Evolutionary conservation across 2,329 filamentous ascomycete species (phyloP), one percentile per base, ranked within the genome.

Genomic region (Aureobasidium zeae): DNA sequence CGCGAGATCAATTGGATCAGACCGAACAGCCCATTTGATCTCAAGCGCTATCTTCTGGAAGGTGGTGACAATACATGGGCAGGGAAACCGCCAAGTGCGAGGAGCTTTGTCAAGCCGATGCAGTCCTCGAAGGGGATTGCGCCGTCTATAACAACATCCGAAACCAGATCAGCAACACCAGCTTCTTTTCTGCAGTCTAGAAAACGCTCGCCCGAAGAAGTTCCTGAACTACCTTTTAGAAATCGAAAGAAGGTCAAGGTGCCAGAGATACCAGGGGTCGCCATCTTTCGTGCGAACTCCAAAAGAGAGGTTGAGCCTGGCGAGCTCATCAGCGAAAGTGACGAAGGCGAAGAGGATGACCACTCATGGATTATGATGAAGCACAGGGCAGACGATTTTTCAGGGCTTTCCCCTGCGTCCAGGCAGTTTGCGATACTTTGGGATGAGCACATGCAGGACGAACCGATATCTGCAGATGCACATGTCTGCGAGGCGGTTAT

Each of bases 331-430:
- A 64, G 58, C 34, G 66, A 69, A 44, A 68, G 65, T 49, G 67
- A 70, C 20, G 62, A 67, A 31, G 67, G 70, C 20, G 62, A 67
- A 31, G 65, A 66, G 5, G 48, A 60, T 0, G 63, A 67, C 30
- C 56, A 60, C 19, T 46, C 45, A 2, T 68, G 66, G 63, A 45
- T 67, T 5, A 36, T 52, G 1, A 52, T 57, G 7, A 60, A 57
- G 20, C 61, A 61, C 46, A 51, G 52, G 2, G 46, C 45, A 24
- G 31, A 48, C 3, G 50, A 55, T n/a, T 49, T 59, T n/a, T 32
- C 38, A 3, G 41, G 53, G 12, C 38, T 53, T 5, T 54, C 54
- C 28, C 26, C 57, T 10, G 55, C 52, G 1, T 52, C 52, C 8
- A 57, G 55, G 28, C 52, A 53, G 0, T 67, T 70, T 46, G 52